Conservation (phyloP, 2,329 filamentous ascomycete genomes). For the Stachybotrys elegans region DNA sequence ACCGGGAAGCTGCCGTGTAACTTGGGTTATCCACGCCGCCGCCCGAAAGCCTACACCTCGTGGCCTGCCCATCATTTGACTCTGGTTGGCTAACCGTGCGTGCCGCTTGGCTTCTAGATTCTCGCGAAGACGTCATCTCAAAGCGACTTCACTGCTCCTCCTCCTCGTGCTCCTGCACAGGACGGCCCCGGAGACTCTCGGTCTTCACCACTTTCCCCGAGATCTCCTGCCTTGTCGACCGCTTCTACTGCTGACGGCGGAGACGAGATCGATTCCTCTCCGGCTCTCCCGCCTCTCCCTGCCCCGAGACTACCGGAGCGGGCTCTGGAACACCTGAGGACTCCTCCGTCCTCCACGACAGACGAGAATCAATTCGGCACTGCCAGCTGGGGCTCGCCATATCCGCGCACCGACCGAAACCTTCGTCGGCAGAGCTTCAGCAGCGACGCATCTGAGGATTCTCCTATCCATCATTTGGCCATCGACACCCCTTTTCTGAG, state of each 20-base stretch:
- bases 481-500: conserved; percentile 60
- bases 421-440: conserved; percentile 48
- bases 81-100: neutral
- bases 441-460: conserved; percentile 56
- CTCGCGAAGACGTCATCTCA: conserved; percentile 51
- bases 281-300: conserved; percentile 52
- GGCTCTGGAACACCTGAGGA: conserved; percentile 49
- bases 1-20: neutral
- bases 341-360: conserved; percentile 34
- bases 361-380: conserved; percentile 52
- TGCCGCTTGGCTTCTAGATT: conserved; percentile 23
- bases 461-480: conserved; percentile 55
- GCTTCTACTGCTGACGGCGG: conserved; percentile 57
- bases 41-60: neutral
- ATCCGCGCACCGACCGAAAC: conserved; percentile 59
- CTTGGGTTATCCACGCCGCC: neutral
- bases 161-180: conserved; percentile 59
- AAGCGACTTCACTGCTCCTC: conserved; percentile 41
- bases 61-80: neutral
- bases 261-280: conserved; percentile 50
- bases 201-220: conserved; percentile 32
- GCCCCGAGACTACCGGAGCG: conserved; percentile 54
- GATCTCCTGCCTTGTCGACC: conserved; percentile 56
- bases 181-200: conserved; percentile 41
- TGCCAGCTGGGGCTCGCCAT: conserved; percentile 89